These are phyloP conservation scores for Paramecium pentaurelia DNA, from an alignment of 73 alveolate species.

Conservation along the genomic window DNA sequence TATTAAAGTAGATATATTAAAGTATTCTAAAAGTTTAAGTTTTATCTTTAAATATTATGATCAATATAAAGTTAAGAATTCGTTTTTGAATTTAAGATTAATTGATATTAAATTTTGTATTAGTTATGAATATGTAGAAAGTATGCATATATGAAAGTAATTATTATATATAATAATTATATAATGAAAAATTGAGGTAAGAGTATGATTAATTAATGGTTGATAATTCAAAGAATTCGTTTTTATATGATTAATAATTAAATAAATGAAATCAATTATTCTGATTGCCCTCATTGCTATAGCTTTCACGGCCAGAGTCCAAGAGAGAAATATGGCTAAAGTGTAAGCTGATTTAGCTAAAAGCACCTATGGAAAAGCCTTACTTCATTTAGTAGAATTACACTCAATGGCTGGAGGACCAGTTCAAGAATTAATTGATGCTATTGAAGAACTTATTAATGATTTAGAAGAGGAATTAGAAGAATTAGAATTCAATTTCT, in stretches of 20 bases:
- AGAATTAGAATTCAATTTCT: constrained; percentile 13
- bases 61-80: not conserved
- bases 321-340: constrained; percentile 45
- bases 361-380: not conserved
- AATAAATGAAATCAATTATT: not conserved
- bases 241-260: not conserved
- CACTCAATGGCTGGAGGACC: constrained; percentile 45
- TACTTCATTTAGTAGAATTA: constrained; percentile 26
- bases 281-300: constrained; percentile 25
- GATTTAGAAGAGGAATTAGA: constrained; percentile 20
- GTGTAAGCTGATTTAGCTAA: constrained; percentile 37
- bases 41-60: not conserved
- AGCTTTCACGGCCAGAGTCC: constrained; percentile 17
- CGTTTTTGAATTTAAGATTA: not conserved
- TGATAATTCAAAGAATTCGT: not conserved
- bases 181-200: not conserved
- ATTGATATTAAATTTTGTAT: too few relatives aligned
- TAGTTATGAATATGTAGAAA: too few relatives aligned
- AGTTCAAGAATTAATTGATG: constrained; percentile 35
- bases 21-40: too few relatives aligned
- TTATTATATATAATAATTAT: too few relatives aligned
- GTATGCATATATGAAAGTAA: too few relatives aligned
- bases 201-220: not conserved
- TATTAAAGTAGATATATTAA: too few relatives aligned
- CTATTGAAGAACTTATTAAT: constrained; percentile 24